phyloP scores from a whole-genome alignment of 164 flowering plant species.

The Vitis amurensis region DNA sequence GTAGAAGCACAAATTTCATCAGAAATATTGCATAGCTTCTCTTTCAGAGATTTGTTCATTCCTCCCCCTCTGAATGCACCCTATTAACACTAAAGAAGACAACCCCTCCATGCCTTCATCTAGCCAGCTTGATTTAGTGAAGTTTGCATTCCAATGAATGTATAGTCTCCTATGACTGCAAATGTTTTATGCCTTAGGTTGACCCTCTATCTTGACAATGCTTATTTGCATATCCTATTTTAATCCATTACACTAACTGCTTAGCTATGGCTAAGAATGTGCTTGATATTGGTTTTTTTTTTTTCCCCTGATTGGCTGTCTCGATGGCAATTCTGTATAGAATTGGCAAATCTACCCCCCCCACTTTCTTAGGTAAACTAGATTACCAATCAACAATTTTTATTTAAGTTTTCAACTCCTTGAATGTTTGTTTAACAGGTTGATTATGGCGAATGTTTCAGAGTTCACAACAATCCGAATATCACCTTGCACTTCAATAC shows the following conservation, averaged over 20 bases:
- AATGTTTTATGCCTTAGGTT: background rate
- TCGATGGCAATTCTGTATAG: background rate
- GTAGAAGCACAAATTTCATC: no score
- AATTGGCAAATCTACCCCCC: no score
- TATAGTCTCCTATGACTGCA: background rate
- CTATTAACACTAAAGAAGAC: no score
- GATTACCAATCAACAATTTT: constrained; percentile 35
- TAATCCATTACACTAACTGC: background rate
- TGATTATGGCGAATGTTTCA: constrained; percentile 99
- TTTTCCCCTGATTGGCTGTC: constrained; percentile 4
- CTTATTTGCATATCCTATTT: background rate
- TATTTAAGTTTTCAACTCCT: constrained; percentile 84
- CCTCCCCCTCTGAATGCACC: no score
- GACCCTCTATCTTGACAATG: background rate
- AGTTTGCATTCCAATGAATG: background rate
- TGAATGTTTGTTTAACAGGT: constrained; percentile 99
- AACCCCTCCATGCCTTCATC: no score
- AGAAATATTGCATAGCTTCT: no score
- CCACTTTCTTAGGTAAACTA: constrained; percentile 1
- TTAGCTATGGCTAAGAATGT: background rate
- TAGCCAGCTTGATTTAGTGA: background rate
- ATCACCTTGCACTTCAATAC: constrained; percentile 97
- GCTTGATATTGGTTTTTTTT: background rate
- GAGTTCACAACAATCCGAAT: constrained; percentile 96
- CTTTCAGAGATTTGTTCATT: no score